Conservation (phyloP, 768 basidiomycete species). For the Rhizopogon roseolus region DNA sequence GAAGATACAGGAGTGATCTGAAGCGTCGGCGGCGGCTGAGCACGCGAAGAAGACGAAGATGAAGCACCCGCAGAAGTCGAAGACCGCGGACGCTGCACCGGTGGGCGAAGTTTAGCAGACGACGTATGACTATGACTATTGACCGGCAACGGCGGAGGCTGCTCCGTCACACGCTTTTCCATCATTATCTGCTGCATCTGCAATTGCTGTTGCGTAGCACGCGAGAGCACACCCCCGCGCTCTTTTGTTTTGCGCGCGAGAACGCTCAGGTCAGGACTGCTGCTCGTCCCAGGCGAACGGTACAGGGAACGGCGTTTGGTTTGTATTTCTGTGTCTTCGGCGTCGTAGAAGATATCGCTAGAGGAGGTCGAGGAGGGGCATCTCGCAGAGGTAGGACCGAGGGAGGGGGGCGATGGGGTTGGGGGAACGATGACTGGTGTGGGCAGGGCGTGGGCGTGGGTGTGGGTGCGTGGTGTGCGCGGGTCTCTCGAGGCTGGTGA, state of each 20-base stretch:
- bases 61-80: conserved; percentile 33
- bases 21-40: conserved; percentile 26
- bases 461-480: conserved; percentile 27
- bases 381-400: conserved; percentile 26
- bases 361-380: conserved; percentile 46
- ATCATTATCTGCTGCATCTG: conserved; percentile 24
- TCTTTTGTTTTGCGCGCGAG: conserved; percentile 82
- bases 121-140: not conserved
- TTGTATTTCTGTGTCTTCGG: conserved; percentile 62
- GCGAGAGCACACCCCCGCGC: conserved; percentile 41
- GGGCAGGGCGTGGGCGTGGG: not conserved
- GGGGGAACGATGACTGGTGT: conserved; percentile 65
- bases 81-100: conserved; percentile 35
- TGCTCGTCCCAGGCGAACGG: conserved; percentile 82
- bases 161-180: conserved; percentile 30
- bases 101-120: conserved; percentile 21
- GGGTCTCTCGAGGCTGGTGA: conserved; percentile 32
- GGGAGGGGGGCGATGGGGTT: conserved; percentile 42
- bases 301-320: conserved; percentile 83
- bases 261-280: conserved; percentile 88
- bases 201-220: conserved; percentile 27
- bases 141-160: conserved; percentile 42
- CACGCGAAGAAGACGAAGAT: conserved; percentile 16
- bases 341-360: conserved; percentile 58
- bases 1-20: conserved; percentile 29